phyloP scores from a whole-genome alignment of 164 flowering plant species.

The Kingdonia uniflora region DNA sequence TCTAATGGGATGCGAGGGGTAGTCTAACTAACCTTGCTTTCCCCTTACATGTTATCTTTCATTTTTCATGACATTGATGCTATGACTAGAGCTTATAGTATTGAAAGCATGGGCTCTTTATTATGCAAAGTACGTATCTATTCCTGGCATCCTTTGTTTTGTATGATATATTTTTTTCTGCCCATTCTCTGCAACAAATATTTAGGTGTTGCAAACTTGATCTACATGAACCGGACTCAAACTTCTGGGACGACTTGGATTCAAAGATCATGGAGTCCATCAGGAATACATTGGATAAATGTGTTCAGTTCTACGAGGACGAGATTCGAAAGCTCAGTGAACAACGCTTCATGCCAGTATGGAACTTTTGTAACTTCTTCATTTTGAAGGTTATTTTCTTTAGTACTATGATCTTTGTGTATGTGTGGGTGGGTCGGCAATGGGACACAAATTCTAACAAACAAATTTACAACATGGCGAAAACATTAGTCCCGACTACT shows the following conservation, averaged over 20 bases:
- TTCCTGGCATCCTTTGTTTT: not conserved
- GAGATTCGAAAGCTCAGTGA: conserved; percentile 96
- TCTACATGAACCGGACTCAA: conserved; percentile 67
- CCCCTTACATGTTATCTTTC: too few relatives aligned
- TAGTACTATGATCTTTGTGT: too few relatives aligned
- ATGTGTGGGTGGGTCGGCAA: too few relatives aligned
- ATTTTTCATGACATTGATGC: too few relatives aligned
- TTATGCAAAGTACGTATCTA: not conserved
- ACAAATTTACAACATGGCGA: too few relatives aligned
- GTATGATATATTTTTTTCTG: not conserved
- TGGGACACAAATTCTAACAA: too few relatives aligned
- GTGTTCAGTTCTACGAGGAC: conserved; percentile 94
- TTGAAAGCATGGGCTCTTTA: not conserved
- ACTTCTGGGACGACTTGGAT: conserved; percentile 93
- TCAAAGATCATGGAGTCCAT: conserved; percentile 74
- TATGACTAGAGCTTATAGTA: not conserved
- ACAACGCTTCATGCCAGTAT: conserved; percentile 84
- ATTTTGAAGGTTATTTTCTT: conserved; percentile 66
- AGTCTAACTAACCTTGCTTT: too few relatives aligned
- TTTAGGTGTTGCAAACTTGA: conserved; percentile 91
- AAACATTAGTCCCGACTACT: too few relatives aligned
- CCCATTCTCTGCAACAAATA: conserved; percentile 4
- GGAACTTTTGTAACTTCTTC: conserved; percentile 96
- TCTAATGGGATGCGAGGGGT: too few relatives aligned
- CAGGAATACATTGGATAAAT: conserved; percentile 82